phyloP scores from a whole-genome alignment of 306 rosid genomes.

The Cercis canadensis region DNA sequence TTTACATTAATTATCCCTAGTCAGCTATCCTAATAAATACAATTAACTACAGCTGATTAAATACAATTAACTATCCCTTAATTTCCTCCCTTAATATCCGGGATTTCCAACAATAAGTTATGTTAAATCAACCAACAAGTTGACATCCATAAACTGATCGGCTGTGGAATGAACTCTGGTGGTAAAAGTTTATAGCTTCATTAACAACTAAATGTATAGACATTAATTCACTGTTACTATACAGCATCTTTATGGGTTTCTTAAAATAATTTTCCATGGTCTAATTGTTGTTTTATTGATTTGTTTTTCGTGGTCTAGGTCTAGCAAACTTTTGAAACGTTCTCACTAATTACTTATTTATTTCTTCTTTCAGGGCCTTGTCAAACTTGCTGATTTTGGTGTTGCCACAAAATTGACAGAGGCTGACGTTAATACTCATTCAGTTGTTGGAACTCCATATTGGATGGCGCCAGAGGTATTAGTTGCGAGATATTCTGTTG shows the following conservation, averaged over 20 bases:
- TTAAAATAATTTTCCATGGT: not conserved
- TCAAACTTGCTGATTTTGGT: slow-evolving; percentile 99
- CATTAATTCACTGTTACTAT: not conserved
- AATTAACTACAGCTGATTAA: too few relatives aligned
- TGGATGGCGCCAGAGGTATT: slow-evolving; percentile 99
- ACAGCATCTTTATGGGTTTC: not conserved
- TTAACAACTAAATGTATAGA: too few relatives aligned
- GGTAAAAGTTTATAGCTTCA: too few relatives aligned
- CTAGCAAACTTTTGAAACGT: slow-evolving; percentile 16
- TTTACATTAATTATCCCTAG: too few relatives aligned
- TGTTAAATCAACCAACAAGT: too few relatives aligned
- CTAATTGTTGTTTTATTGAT: not conserved
- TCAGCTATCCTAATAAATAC: too few relatives aligned
- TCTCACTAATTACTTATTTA: slow-evolving; percentile 16
- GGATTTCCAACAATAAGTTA: too few relatives aligned
- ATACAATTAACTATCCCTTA: too few relatives aligned
- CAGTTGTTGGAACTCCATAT: slow-evolving; percentile 99
- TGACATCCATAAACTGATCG: too few relatives aligned
- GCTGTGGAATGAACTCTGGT: too few relatives aligned
- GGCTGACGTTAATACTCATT: slow-evolving; percentile 99
- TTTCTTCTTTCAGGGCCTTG: slow-evolving; percentile 80
- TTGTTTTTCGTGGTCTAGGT: not conserved
- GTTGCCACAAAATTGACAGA: slow-evolving; percentile 97
- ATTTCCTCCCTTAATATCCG: too few relatives aligned
- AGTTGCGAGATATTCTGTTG: slow-evolving; percentile 25